These are phyloP conservation scores for Graphilbum ipis-grandicollis DNA, from an alignment of 2,329 filamentous ascomycete genomes.

Conservation along the genomic window DNA sequence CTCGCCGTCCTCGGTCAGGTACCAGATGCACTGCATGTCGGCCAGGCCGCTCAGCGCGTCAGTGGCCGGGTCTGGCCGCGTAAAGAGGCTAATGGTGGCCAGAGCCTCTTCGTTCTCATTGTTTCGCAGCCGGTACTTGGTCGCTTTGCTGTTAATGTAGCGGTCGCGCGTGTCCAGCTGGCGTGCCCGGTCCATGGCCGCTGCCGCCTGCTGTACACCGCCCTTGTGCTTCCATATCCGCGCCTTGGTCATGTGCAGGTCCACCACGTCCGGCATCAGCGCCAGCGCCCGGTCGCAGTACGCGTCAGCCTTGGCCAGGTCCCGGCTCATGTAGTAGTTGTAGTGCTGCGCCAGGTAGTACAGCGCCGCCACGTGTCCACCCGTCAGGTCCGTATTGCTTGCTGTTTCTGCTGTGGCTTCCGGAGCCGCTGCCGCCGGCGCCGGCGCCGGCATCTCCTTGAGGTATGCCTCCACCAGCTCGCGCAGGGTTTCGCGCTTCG, in stretches of 20 bases:
- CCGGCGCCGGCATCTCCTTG: conserved; percentile 19
- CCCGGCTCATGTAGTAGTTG: conserved; percentile 76
- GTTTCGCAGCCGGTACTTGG: conserved; percentile 91
- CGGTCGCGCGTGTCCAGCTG: conserved; percentile 77
- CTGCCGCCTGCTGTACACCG: conserved; percentile 60
- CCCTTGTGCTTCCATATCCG: conserved; percentile 87
- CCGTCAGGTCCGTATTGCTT: conserved; percentile 25
- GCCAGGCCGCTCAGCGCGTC: conserved; percentile 80
- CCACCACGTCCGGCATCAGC: conserved; percentile 63
- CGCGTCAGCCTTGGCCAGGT: conserved; percentile 64
- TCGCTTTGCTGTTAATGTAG: conserved; percentile 96
- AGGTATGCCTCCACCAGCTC: conserved; percentile 66
- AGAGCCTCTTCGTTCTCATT: conserved; percentile 76
- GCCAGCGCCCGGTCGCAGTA: conserved; percentile 74
- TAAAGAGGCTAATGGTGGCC: conserved; percentile 85
- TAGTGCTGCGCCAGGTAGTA: conserved; percentile 97
- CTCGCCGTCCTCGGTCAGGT: conserved; percentile 84
- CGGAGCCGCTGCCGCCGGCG: neutral
- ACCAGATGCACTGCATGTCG: conserved; percentile 99
- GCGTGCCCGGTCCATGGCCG: conserved; percentile 76
- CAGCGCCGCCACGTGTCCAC: conserved; percentile 62
- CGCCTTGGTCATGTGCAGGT: conserved; percentile 90
- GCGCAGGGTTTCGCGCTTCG: conserved; percentile 63
- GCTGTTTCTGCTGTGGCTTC: conserved; percentile 5
- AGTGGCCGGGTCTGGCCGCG: conserved; percentile 71